Evolutionary conservation across 164 flowering plant genomes (phyloP).

Genomic region (Sextonia rubra): DNA sequence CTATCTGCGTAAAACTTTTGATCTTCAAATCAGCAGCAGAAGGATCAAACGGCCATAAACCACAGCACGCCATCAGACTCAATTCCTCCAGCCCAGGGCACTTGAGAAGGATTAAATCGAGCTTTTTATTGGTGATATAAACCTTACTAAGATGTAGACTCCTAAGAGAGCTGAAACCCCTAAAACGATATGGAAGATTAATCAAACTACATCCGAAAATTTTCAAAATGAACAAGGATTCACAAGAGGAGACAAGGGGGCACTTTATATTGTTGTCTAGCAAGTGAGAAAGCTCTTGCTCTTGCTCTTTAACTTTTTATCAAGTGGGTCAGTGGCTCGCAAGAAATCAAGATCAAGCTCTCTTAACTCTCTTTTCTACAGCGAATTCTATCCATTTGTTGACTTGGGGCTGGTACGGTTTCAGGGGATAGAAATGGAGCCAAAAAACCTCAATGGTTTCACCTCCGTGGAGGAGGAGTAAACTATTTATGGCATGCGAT

Average conservation of each 20-base stretch:
- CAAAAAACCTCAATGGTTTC: background rate
- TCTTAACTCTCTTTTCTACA: background rate
- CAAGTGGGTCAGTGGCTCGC: too few relatives aligned
- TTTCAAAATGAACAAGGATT: background rate
- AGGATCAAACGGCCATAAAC: background rate
- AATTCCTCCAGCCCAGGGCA: constrained; percentile 1
- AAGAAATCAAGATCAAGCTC: constrained; percentile 7
- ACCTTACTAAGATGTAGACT: background rate
- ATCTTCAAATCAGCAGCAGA: background rate
- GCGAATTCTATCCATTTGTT: constrained; percentile 15
- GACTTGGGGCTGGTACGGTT: background rate
- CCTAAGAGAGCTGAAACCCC: background rate
- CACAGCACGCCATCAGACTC: background rate
- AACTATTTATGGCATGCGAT: constrained; percentile 8
- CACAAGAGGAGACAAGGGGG: background rate
- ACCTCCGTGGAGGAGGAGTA: constrained; percentile 1
- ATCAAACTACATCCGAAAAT: background rate
- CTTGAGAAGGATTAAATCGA: background rate
- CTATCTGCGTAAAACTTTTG: background rate
- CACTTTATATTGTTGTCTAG: background rate
- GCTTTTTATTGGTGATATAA: too few relatives aligned
- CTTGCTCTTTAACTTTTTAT: too few relatives aligned
- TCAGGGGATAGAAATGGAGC: constrained; percentile 6
- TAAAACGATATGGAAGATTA: background rate
- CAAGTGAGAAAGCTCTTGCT: too few relatives aligned